Evolutionary conservation across 805 yeast genomes (phyloP).

Genomic region (Hanseniaspora clermontiae): DNA sequence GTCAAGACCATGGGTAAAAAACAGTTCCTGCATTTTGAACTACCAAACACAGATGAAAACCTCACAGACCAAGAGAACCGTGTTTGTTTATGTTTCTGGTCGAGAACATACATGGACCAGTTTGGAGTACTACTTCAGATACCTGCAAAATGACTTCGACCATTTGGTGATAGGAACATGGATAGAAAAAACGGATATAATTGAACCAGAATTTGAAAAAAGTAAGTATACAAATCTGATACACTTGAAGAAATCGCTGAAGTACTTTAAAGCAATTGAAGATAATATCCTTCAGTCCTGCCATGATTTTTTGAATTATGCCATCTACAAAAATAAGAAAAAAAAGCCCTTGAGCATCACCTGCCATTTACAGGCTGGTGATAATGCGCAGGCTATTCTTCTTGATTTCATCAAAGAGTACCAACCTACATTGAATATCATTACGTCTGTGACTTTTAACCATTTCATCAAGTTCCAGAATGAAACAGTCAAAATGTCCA

Average conservation of each 20-base stretch:
- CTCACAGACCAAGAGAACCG: constrained; percentile 28
- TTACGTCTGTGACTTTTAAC: constrained; percentile 27
- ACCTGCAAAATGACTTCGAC: constrained; percentile 50
- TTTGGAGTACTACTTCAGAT: constrained; percentile 51
- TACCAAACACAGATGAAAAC: not conserved
- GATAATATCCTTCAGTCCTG: constrained; percentile 5
- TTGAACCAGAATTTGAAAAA: constrained; percentile 19
- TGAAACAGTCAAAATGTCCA: constrained; percentile 26
- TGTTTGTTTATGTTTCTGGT: constrained; percentile 51
- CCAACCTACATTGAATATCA: constrained; percentile 24
- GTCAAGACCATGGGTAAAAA: constrained; percentile 22
- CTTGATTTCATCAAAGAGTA: constrained; percentile 21
- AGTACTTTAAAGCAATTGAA: not conserved
- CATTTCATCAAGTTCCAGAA: constrained; percentile 28
- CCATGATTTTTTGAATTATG: constrained; percentile 11
- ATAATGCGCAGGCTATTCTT: constrained; percentile 20
- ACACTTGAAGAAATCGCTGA: not conserved
- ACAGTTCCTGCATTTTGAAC: constrained; percentile 8
- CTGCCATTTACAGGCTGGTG: constrained; percentile 24
- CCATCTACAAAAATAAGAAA: not conserved
- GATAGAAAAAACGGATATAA: constrained; percentile 24
- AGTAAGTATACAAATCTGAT: constrained; percentile 11
- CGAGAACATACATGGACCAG: constrained; percentile 66
- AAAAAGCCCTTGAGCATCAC: constrained; percentile 24
- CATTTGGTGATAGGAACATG: constrained; percentile 47